Conservation (phyloP, 23 red algal genomes). For the Gracilariopsis chorda region DNA sequence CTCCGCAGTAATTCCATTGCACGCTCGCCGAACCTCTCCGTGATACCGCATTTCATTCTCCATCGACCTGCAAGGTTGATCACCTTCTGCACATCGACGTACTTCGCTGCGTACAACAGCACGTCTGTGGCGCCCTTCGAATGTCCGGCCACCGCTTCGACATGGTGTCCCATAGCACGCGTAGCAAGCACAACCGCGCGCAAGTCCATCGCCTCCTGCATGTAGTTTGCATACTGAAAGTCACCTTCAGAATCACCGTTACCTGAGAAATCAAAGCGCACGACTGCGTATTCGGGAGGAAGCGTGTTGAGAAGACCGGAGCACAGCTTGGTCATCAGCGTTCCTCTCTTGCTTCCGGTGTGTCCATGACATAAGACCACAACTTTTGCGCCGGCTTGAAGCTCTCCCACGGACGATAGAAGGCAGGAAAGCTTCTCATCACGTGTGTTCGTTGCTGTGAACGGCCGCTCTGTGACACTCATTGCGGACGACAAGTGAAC, state of each 20-base stretch:
- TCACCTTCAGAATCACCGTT: not conserved
- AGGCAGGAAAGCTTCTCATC: not conserved
- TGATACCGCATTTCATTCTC: not conserved
- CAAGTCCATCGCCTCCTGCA: not conserved
- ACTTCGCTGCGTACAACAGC: not conserved
- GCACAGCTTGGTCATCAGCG: not conserved
- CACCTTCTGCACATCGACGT: not conserved
- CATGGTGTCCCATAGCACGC: not conserved
- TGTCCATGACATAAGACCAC: not conserved
- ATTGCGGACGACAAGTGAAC: too few species aligned
- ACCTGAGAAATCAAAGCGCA: not conserved
- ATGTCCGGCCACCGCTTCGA: not conserved
- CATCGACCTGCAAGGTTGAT: not conserved
- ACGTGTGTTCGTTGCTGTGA: not conserved
- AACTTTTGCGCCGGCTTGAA: not conserved
- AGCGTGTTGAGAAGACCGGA: not conserved
- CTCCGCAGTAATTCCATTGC: not conserved
- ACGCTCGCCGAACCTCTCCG: not conserved
- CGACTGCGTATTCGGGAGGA: not conserved
- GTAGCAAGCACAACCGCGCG: not conserved
- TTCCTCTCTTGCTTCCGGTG: not conserved
- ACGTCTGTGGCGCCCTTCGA: not conserved
- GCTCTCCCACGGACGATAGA: not conserved
- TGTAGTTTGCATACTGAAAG: slow-evolving; percentile 1
- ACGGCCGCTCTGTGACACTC: not conserved